A percentile compares a stretch with the other conserved stretches of the same genome.
Evolutionary conservation across 2,329 filamentous ascomycete genomes (phyloP).

Genomic region (Pseudogymnoascus sp.): DNA sequence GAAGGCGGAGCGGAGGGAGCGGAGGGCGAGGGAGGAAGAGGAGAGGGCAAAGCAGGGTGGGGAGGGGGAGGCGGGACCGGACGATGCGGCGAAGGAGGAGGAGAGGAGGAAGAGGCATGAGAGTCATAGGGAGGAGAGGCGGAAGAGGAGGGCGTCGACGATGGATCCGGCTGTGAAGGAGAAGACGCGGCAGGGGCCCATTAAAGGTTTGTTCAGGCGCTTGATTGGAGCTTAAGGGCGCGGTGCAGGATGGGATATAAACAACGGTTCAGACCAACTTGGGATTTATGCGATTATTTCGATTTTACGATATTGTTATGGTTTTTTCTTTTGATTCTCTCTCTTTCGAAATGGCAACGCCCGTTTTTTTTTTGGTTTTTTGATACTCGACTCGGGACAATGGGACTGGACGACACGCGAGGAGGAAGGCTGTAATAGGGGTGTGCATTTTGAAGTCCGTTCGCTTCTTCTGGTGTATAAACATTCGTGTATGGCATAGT

Average conservation of each 20-base stretch:
- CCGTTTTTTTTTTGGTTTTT: background rate
- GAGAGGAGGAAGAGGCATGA: conserved; percentile 11
- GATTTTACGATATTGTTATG: background rate
- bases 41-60: background rate
- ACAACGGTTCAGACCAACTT: background rate
- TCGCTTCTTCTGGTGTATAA: background rate
- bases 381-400: background rate
- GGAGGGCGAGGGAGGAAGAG: background rate
- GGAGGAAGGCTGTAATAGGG: background rate
- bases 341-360: background rate
- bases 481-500: background rate
- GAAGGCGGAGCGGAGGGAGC: conserved; percentile 20
- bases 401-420: background rate
- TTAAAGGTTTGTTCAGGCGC: background rate
- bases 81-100: conserved; percentile 7
- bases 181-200: background rate
- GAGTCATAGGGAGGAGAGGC: background rate
- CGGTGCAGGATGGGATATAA: background rate
- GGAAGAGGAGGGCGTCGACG: conserved; percentile 3
- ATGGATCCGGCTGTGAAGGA: background rate
- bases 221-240: background rate
- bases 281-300: background rate
- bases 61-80: background rate
- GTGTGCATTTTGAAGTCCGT: background rate
- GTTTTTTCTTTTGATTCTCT: background rate